Evolutionary conservation across 352 stramenopile genomes (phyloP).

Genomic region (Globisporangium megalacanthum): DNA sequence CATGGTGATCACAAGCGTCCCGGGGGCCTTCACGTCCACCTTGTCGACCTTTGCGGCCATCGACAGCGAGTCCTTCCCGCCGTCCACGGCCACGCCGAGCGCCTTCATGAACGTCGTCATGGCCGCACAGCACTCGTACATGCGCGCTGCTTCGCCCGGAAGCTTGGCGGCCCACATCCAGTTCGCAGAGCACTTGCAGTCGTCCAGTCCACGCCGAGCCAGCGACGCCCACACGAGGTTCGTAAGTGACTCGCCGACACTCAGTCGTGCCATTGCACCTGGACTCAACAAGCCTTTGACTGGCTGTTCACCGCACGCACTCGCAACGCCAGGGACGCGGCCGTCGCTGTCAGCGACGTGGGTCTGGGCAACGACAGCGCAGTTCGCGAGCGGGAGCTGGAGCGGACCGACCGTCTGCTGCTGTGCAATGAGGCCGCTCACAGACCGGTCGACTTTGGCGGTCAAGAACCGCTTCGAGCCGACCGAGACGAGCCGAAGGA

Average conservation of each 20-base stretch:
- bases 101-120: slow-evolving; percentile 94
- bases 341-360: slow-evolving; percentile 84
- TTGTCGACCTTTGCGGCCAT: slow-evolving; percentile 96
- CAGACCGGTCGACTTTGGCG: slow-evolving; percentile 96
- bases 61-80: slow-evolving; percentile 98
- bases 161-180: slow-evolving; percentile 99
- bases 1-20: slow-evolving; percentile 96
- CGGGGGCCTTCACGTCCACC: slow-evolving; percentile 97
- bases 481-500: slow-evolving; percentile 94
- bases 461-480: slow-evolving; percentile 98
- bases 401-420: slow-evolving; percentile 98
- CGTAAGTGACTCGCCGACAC: slow-evolving; percentile 96
- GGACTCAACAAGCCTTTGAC: slow-evolving; percentile 96
- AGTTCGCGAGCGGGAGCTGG: slow-evolving; percentile 96
- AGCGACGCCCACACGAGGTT: slow-evolving; percentile 98
- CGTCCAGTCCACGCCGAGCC: slow-evolving; percentile 86
- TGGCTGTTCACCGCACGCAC: slow-evolving; percentile 95
- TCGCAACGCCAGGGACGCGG: slow-evolving; percentile 93
- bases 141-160: slow-evolving; percentile 95
- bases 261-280: slow-evolving; percentile 95
- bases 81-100: slow-evolving; percentile 96
- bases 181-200: slow-evolving; percentile 98
- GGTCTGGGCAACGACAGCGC: slow-evolving; percentile 95
- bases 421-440: slow-evolving; percentile 97
- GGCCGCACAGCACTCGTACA: slow-evolving; percentile 98